Base-by-base conservation (phyloP, 345 rosid genomes). In the Sonneratia caseolaris region DNA sequence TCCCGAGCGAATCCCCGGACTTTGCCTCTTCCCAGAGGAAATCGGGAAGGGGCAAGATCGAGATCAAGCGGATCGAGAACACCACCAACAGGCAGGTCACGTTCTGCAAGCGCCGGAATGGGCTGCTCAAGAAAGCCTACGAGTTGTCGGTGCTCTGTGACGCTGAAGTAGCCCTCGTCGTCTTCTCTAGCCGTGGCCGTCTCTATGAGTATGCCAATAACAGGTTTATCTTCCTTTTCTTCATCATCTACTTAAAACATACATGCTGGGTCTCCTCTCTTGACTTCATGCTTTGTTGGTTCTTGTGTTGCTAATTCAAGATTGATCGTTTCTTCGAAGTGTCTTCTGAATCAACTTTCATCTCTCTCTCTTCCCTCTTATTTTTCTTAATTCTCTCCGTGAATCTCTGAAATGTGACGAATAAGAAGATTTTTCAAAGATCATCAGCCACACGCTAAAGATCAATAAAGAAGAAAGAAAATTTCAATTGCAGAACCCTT, bases 181-280 rank as follows among this genome's bases (percentile, higher is more conserved):
- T 91, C 86, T 91, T 91, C 87, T 89, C 95, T 38, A 87, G 71
- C 84, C 91, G 95, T 4, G 97, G 95, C 71, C 91, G 95, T n/a
- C 95, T 91, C 82, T 91, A 91, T 53, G 97, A 91, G 68, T 89
- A 91, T 59, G 86, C 97, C 72, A 89, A 91, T 72, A 84, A 85
- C 92, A 91, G 95, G 97, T 68, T 1, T 37, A 16, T 42, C 18
- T n/a, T 47, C 21, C 36, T 42, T 3, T 40, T 10, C 35, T 40
- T 43, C 24, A 19, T 27, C 36, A 7, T 22, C 65, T 61, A 57
- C 38, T 67, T 32, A 7, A 67, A 3, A 27, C 3, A 16, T 3
- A 43, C 22, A 37, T 68, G 7, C 32, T 27, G 32, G 32, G 32
- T 27, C 32, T 27, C 32, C 32, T 27, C 32, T 27, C 32, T 27